Evolutionary conservation across 805 yeast genomes (phyloP).

Genomic region (Zygoascus ofunaensis): DNA sequence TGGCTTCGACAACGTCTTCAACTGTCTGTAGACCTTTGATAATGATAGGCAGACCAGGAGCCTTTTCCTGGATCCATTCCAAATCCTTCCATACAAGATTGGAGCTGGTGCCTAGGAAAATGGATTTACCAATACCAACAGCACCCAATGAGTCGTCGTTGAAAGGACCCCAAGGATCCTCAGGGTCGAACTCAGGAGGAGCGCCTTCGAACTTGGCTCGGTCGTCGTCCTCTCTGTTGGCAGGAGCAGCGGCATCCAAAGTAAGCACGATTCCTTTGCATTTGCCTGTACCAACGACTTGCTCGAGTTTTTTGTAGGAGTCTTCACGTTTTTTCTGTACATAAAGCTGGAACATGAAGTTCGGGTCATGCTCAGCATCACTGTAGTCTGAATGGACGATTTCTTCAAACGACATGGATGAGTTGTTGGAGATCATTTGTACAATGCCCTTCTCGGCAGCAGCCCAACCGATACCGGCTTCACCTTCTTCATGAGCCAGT

Average conservation of each 20-base stretch:
- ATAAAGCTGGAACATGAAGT: slow-evolving; percentile 24
- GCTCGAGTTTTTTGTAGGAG: slow-evolving; percentile 18
- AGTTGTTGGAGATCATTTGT: slow-evolving; percentile 35
- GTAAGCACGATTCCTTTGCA: slow-evolving; percentile 43
- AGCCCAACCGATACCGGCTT: slow-evolving; percentile 28
- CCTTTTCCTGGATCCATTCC: slow-evolving; percentile 21
- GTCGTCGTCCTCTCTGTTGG: slow-evolving; percentile 40
- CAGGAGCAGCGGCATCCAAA: slow-evolving; percentile 44
- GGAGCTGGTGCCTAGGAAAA: slow-evolving; percentile 26
- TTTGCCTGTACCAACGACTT: slow-evolving; percentile 28
- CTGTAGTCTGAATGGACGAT: slow-evolving; percentile 15
- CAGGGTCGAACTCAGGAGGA: slow-evolving; percentile 16
- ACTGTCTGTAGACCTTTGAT: slow-evolving; percentile 59
- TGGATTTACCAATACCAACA: slow-evolving; percentile 25
- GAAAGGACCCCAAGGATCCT: slow-evolving; percentile 8
- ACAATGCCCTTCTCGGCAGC: slow-evolving; percentile 34
- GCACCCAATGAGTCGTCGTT: slow-evolving; percentile 5
- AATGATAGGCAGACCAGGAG: slow-evolving; percentile 39
- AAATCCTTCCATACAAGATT: slow-evolving; percentile 25
- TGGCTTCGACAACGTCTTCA: slow-evolving; percentile 55
- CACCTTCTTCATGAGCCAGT: slow-evolving; percentile 28
- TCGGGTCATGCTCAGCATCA: slow-evolving; percentile 20
- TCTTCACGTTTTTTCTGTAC: slow-evolving; percentile 23
- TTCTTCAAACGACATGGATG: slow-evolving; percentile 26
- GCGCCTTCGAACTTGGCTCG: slow-evolving; percentile 18